These are phyloP conservation scores for Hygrocybe punicea DNA, from an alignment of 768 basidiomycete species.

Conservation along the genomic window DNA sequence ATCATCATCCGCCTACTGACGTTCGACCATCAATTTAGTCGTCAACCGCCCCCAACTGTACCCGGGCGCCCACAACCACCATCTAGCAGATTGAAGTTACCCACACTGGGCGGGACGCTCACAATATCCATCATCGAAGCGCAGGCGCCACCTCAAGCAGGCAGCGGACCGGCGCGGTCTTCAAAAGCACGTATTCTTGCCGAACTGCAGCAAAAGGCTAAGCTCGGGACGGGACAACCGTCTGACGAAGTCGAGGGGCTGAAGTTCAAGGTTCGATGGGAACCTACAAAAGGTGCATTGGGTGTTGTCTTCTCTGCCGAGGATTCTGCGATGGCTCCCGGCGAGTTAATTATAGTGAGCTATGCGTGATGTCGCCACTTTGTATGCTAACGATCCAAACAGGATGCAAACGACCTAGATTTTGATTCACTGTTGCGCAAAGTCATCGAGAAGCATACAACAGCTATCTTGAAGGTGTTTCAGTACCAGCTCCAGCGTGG, in stretches of 20 bases:
- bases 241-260: slow-evolving; percentile 77
- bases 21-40: slow-evolving; percentile 24
- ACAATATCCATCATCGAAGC: slow-evolving; percentile 67
- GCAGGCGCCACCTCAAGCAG: slow-evolving; percentile 36
- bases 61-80: slow-evolving; percentile 30
- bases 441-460: slow-evolving; percentile 64
- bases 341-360: slow-evolving; percentile 58
- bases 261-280: slow-evolving; percentile 72
- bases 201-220: slow-evolving; percentile 61
- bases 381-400: neutral
- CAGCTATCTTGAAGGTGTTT: slow-evolving; percentile 56
- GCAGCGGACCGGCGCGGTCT: slow-evolving; percentile 49
- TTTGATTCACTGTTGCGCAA: slow-evolving; percentile 65
- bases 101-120: slow-evolving; percentile 66
- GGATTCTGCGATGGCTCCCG: slow-evolving; percentile 41
- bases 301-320: slow-evolving; percentile 54
- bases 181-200: slow-evolving; percentile 54
- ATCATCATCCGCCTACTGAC: no score
- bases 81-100: slow-evolving; percentile 38
- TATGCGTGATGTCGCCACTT: neutral
- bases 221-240: slow-evolving; percentile 50
- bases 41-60: slow-evolving; percentile 32
- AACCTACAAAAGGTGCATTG: slow-evolving; percentile 63
- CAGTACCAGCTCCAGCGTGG: slow-evolving; percentile 53
- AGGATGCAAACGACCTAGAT: slow-evolving; percentile 69